Percentiles rank a stretch among this genome's conserved stretches.
These are phyloP conservation scores for Epichloe hybrida DNA, from an alignment of 2,329 filamentous ascomycete genomes.

Conservation along the genomic window DNA sequence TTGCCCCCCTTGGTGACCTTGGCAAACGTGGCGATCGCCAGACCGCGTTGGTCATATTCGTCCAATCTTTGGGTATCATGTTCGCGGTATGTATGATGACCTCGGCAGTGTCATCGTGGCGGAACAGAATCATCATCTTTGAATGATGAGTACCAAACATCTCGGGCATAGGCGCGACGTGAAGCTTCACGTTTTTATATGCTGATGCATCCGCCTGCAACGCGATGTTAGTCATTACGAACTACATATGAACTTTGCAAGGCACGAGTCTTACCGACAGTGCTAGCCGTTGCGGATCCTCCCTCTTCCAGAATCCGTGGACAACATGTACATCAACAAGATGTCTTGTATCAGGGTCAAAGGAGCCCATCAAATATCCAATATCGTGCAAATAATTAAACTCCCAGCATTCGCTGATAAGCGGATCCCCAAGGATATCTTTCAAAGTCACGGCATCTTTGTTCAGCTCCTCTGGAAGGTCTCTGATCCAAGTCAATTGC, in stretches of 20 bases:
- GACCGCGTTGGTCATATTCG: slow-evolving; percentile 72
- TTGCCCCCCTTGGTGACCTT: slow-evolving; percentile 15
- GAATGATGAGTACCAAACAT: slow-evolving; percentile 76
- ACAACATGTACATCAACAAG: slow-evolving; percentile 41
- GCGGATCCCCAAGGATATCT: slow-evolving; percentile 59
- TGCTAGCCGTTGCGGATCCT: slow-evolving; percentile 43
- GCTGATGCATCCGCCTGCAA: slow-evolving; percentile 27
- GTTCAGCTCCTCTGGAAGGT: slow-evolving; percentile 47
- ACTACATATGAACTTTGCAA: not conserved
- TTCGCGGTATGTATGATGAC: slow-evolving; percentile 82
- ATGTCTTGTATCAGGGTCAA: slow-evolving; percentile 36
- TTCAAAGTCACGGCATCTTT: slow-evolving; percentile 49
- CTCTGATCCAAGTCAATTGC: slow-evolving; percentile 55
- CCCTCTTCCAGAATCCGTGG: slow-evolving; percentile 53
- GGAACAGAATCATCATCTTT: slow-evolving; percentile 77
- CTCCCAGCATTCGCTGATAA: slow-evolving; percentile 59
- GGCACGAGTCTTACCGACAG: slow-evolving; percentile 37
- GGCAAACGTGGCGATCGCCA: slow-evolving; percentile 67
- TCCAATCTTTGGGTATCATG: slow-evolving; percentile 81
- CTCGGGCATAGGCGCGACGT: slow-evolving; percentile 67
- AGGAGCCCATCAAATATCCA: slow-evolving; percentile 38
- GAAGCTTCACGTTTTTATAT: slow-evolving; percentile 55
- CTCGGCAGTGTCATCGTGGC: slow-evolving; percentile 63
- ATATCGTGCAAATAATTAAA: slow-evolving; percentile 56
- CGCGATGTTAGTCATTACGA: not conserved